Evolutionary conservation across 345 rosid species (phyloP).

Genomic region (Murraya koenigii): DNA sequence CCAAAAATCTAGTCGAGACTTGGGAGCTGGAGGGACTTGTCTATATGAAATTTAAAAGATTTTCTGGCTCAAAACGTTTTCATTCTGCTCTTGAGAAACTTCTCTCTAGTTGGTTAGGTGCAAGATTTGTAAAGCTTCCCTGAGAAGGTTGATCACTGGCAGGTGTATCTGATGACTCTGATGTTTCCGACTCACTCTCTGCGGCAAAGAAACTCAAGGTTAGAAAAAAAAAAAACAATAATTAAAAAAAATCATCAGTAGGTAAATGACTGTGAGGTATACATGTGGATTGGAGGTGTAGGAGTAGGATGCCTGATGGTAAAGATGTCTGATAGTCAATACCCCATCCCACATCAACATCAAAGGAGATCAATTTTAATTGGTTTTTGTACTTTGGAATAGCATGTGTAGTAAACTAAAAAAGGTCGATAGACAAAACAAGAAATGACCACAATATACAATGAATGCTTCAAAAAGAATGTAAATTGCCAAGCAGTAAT

Average conservation of each 20-base stretch:
- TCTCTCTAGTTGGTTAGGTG: conserved; percentile 36
- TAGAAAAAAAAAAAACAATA: not conserved
- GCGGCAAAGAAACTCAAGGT: conserved; percentile 7
- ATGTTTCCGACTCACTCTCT: conserved; percentile 55
- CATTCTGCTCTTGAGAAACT: conserved; percentile 26
- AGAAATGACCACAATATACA: not conserved
- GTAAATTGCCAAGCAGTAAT: not conserved
- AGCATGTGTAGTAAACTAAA: not conserved
- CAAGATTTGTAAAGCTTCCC: conserved; percentile 51
- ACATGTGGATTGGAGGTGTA: not conserved
- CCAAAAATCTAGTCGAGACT: not conserved
- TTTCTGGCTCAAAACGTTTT: conserved; percentile 14
- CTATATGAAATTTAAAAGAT: not conserved
- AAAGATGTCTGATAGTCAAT: not conserved
- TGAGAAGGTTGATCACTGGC: conserved; percentile 26
- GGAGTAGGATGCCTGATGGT: not conserved
- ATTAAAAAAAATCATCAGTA: not conserved
- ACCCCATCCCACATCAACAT: not conserved
- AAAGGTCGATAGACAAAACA: not conserved
- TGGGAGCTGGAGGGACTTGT: not conserved
- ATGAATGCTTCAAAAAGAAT: not conserved
- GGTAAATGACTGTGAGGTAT: not conserved
- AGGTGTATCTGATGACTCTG: conserved; percentile 40
- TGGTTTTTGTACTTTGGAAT: not conserved
- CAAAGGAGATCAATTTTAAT: not conserved